phyloP scores from a whole-genome alignment of 2,329 filamentous ascomycete species.

The Stemphylium vesicarium region DNA sequence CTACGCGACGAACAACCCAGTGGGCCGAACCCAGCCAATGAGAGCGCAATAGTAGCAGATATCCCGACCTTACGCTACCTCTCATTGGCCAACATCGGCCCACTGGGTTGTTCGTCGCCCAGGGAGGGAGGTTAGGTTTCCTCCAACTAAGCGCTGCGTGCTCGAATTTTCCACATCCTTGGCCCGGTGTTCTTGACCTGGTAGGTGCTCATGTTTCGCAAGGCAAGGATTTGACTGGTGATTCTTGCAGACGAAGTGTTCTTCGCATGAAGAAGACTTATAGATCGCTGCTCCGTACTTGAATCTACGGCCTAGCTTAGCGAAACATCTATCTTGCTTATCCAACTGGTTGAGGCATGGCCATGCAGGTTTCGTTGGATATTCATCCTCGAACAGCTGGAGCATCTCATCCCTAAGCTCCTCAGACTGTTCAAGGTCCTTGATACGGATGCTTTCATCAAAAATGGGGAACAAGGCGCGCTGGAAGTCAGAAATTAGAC shows the following conservation, averaged over 20 bases:
- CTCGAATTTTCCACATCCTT: background rate
- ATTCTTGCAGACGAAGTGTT: conserved; percentile 1
- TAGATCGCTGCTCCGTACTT: conserved; percentile 1
- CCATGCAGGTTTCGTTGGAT: conserved; percentile 1
- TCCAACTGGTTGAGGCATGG: background rate
- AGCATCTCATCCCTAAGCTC: conserved; percentile 4
- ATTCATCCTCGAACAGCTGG: background rate
- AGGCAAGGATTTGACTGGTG: background rate
- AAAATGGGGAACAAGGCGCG: conserved; percentile 4
- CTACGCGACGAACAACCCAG: no score
- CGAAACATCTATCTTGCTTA: background rate
- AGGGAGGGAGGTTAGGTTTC: no score
- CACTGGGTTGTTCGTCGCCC: no score
- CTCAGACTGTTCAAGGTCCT: conserved; percentile 2
- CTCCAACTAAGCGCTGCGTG: background rate
- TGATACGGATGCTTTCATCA: background rate
- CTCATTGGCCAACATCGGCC: no score
- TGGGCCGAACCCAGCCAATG: no score
- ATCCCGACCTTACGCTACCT: no score
- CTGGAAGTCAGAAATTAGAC: conserved; percentile 6
- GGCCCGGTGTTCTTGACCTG: background rate
- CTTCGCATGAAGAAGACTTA: conserved; percentile 2
- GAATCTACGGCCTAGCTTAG: background rate
- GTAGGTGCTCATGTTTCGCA: background rate
- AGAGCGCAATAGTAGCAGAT: no score